Evolutionary conservation across 1,284 basidiomycete genomes (phyloP), one percentile per base, ranked within the genome.

Genomic region (Moniliella sp.): DNA sequence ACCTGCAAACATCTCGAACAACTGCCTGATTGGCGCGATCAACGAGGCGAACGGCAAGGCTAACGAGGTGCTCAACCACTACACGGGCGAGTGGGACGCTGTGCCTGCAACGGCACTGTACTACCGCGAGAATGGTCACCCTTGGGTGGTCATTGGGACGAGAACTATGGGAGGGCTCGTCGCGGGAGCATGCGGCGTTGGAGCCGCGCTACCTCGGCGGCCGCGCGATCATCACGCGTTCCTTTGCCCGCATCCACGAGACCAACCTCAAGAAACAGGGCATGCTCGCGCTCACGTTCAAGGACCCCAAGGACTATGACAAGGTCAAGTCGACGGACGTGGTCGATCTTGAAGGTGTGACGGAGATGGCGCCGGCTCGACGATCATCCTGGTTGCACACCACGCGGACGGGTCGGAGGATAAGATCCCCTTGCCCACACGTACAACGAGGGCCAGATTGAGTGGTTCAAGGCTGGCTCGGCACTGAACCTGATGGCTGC

Each of bases 161-260:
- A 60, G 43, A 94, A 94, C 73, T 93, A 93, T 66, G 86, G 88
- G 88, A 94, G 68, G 86, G 86, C 50, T 91, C 83, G 18, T 91
- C 84, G 39, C 81, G 86, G 64, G 84, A 94, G 66, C 86, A 91
- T 67, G 88, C 86, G 50, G 88, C 86, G 36, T 77, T 94, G 36
- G 84, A 94, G 69, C 86, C 88, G 28, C 78, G 88, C 40, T 94
- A 76, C 75, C 76, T 94, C 45, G 86, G 86, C 57, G 86, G 83
- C 50, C 69, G 78, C 39, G 88, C 88, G 29, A 80, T 94, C 67
- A 88, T 97, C 64, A 77, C 77, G 57, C 75, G 82, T 59, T 93
- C 84, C 2, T 97, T 99, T 51, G 91, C 91, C 42, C 78, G 91
- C 43, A 99, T 99, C 41, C 91, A 99, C 64, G 83, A 94, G 28